phyloP scores from a whole-genome alignment of 225 moss, liverwort and hornwort genomes.

The Ulota crispa region DNA sequence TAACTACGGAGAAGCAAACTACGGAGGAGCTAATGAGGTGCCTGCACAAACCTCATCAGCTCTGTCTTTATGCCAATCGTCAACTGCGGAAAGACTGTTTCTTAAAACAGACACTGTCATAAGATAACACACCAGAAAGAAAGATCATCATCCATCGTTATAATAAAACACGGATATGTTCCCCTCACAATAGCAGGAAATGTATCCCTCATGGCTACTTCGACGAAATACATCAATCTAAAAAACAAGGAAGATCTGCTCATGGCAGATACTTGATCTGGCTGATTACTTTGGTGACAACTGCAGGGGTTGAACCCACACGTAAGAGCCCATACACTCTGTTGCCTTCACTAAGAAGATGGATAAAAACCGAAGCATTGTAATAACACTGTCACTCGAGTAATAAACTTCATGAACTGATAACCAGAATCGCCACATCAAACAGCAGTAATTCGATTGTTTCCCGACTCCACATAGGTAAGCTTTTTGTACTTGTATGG shows the following conservation, averaged over 20 bases:
- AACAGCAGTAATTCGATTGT: background rate
- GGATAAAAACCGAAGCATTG: background rate
- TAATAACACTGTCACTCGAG: background rate
- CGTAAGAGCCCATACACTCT: constrained; percentile 25
- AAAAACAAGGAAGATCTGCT: background rate
- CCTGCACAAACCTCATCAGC: constrained; percentile 2
- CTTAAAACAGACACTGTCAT: background rate
- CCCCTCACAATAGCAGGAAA: background rate
- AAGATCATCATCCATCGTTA: background rate
- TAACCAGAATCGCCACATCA: background rate
- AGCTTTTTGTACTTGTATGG: background rate
- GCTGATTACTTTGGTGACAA: constrained; percentile 15
- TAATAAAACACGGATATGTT: background rate
- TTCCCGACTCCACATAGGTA: background rate
- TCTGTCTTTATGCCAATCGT: background rate
- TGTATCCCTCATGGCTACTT: background rate
- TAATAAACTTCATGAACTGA: background rate
- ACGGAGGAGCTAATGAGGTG: background rate
- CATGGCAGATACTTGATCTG: background rate
- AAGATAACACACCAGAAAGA: background rate
- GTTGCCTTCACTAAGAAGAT: constrained; percentile 2
- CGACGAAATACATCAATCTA: background rate
- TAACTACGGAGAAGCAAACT: background rate
- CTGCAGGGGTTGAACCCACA: constrained; percentile 31
- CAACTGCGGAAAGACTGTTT: background rate